A percentile compares a stretch with the other conserved stretches of the same genome.
phyloP scores from a whole-genome alignment of 495 filamentous ascomycete genomes.

The Lepidopterella palustris region DNA sequence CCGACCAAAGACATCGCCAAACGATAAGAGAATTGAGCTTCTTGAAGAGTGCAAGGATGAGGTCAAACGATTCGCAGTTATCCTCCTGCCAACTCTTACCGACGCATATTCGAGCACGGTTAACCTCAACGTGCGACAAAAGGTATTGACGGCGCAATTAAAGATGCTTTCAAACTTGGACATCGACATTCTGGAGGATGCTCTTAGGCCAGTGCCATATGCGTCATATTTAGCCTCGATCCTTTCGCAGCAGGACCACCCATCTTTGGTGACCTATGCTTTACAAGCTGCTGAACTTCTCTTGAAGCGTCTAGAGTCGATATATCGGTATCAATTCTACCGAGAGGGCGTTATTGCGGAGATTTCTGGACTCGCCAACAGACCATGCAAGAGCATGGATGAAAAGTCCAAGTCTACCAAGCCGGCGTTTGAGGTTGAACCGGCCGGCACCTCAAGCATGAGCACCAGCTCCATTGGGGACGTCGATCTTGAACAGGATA shows the following conservation, averaged over 20 bases:
- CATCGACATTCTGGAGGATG: conserved; percentile 71
- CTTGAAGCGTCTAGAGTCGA: conserved; percentile 69
- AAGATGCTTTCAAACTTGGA: conserved; percentile 99
- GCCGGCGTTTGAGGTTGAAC: conserved; percentile 18
- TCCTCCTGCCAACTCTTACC: conserved; percentile 93
- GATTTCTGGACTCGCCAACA: conserved; percentile 67
- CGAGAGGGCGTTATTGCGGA: conserved; percentile 94
- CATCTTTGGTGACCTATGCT: conserved; percentile 75
- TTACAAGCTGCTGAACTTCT: conserved; percentile 85
- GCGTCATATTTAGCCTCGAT: conserved; percentile 96
- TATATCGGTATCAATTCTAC: conserved; percentile 96
- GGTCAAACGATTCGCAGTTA: conserved; percentile 84
- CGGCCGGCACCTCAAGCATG: conserved; percentile 7
- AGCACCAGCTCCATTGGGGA: conserved; percentile 21
- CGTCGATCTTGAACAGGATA: conserved; percentile 42
- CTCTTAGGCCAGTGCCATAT: conserved; percentile 85
- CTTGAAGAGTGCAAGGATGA: conserved; percentile 75
- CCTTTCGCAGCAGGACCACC: conserved; percentile 90
- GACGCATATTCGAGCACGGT: conserved; percentile 98
- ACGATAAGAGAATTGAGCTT: conserved; percentile 71
- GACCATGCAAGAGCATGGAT: conserved; percentile 39
- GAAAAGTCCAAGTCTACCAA: conserved; percentile 21
- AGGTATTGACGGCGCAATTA: conserved; percentile 87
- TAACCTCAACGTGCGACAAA: conserved; percentile 94
- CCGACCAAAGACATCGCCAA: conserved; percentile 51